Percentiles rank a stretch among this genome's conserved stretches.
Conservation (phyloP, 169 alveolate species). For the Babesia bovis region DNA sequence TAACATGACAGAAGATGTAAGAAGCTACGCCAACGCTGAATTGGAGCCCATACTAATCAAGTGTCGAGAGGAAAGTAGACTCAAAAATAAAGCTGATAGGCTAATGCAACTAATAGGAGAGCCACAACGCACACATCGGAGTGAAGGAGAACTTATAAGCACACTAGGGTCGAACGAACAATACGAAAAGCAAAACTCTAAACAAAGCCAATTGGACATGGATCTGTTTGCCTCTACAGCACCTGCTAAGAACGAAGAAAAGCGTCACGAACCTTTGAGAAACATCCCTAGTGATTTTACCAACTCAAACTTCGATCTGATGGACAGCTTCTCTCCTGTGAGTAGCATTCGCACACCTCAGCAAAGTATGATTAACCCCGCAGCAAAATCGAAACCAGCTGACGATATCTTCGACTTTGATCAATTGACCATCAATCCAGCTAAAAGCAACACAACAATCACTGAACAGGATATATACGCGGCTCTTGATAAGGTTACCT, state of each 20-base stretch:
- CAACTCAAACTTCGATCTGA: slow-evolving; percentile 28
- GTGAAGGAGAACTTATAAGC: neutral
- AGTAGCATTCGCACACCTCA: slow-evolving; percentile 26
- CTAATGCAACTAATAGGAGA: slow-evolving; percentile 30
- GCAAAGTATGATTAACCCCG: neutral
- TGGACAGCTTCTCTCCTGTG: slow-evolving; percentile 49
- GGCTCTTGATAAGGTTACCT: slow-evolving; percentile 21
- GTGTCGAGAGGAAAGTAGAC: slow-evolving; percentile 53
- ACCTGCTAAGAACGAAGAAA: neutral
- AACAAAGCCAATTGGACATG: neutral
- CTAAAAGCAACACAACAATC: neutral
- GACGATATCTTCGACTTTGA: slow-evolving; percentile 34
- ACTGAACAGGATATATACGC: slow-evolving; percentile 24
- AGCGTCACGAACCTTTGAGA: neutral
- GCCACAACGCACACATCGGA: neutral
- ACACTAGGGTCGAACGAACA: neutral
- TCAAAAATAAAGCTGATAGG: slow-evolving; percentile 42
- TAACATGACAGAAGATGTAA: slow-evolving; percentile 3
- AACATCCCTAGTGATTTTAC: slow-evolving; percentile 32
- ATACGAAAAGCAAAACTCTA: neutral
- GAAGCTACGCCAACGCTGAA: neutral
- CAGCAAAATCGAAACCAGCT: neutral
- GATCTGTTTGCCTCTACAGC: slow-evolving; percentile 1
- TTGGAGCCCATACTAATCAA: slow-evolving; percentile 51
- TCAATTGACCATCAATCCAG: neutral